Conservation (phyloP, 2,329 filamentous ascomycete genomes). For the Aspergillus sp. region DNA sequence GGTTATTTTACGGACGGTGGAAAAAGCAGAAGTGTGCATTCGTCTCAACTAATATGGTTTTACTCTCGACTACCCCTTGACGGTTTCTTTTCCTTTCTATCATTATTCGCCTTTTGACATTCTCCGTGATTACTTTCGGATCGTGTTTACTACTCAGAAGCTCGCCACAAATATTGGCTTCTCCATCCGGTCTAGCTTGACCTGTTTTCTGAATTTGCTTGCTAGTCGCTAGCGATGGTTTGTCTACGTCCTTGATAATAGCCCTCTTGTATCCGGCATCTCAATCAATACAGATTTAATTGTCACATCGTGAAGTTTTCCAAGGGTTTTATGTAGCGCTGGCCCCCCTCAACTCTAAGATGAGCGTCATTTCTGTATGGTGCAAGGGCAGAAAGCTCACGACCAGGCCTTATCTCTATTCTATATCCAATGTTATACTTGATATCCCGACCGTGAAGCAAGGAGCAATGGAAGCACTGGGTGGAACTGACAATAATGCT, state of each 20-base stretch:
- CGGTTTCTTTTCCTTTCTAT: slow-evolving; percentile 17
- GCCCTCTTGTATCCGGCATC: slow-evolving; percentile 40
- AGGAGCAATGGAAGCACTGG: no score
- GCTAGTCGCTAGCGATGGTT: slow-evolving; percentile 45
- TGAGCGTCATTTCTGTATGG: neutral
- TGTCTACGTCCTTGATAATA: slow-evolving; percentile 44
- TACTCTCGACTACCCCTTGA: slow-evolving; percentile 38
- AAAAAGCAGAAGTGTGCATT: slow-evolving; percentile 27
- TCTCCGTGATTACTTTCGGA: slow-evolving; percentile 23
- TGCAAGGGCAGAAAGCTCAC: no score
- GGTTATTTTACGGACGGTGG: slow-evolving; percentile 27
- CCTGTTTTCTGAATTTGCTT: slow-evolving; percentile 36
- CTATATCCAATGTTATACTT: no score
- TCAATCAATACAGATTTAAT: slow-evolving; percentile 44
- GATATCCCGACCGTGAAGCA: no score
- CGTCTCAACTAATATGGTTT: slow-evolving; percentile 33
- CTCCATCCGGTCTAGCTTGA: slow-evolving; percentile 20
- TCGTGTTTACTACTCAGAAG: slow-evolving; percentile 32
- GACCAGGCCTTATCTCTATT: no score
- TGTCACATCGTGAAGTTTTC: slow-evolving; percentile 1
- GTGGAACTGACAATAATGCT: no score
- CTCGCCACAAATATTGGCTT: slow-evolving; percentile 27
- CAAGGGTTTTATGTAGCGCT: neutral
- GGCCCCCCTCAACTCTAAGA: neutral
- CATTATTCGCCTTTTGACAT: slow-evolving; percentile 7